Base-by-base conservation (phyloP, 805 yeast species). In the Saccharomyces mikatae region DNA sequence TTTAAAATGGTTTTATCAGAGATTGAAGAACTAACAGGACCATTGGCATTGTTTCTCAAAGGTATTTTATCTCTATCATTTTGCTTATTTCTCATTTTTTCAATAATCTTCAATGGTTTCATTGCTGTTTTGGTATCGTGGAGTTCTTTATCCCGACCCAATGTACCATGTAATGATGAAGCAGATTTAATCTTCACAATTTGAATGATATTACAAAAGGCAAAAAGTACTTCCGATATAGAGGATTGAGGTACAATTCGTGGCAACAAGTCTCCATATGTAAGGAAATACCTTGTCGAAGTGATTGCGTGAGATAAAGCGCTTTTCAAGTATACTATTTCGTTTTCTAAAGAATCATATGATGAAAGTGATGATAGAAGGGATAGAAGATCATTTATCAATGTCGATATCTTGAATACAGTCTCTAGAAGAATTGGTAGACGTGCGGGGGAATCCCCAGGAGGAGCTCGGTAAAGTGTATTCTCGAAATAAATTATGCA, bases 241-340 rank as follows among this genome's bases (percentile, higher is more conserved):
- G 97, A 84, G 26, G 89, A 79, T 68, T 88, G 86, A 28, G 89
- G 76, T 2, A 88, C 77, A 27, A 86, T 71, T 52, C 77, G 78
- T 0, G 97, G 96, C 52, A 88, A 70, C 3, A 87, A 63, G n/a
- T 77, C 76, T 4, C 79, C 74, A 60, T 86, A 84, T 11, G 83
- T 71, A 1, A 87, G 80, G 66, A 74, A 86, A 64, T 88, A 87
- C 62, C 96, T 77, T 0, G 91, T 80, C 1, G 89, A 78, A 3
- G 96, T 83, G 46, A 91, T 80, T 0, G 84, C 79, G 69, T 86
- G 90, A 22, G 89, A 81, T 27, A 86, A 79, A 0, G 92, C 77
- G 47, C 85, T 84, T 54, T 84, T 80, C 4, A 87, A 75, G 41
- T 36, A 36, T 2, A 36, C 11, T 17, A 36, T 36, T 36, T 36